Conservation (phyloP, 768 basidiomycete genomes). For the Asterophora parasitica region DNA sequence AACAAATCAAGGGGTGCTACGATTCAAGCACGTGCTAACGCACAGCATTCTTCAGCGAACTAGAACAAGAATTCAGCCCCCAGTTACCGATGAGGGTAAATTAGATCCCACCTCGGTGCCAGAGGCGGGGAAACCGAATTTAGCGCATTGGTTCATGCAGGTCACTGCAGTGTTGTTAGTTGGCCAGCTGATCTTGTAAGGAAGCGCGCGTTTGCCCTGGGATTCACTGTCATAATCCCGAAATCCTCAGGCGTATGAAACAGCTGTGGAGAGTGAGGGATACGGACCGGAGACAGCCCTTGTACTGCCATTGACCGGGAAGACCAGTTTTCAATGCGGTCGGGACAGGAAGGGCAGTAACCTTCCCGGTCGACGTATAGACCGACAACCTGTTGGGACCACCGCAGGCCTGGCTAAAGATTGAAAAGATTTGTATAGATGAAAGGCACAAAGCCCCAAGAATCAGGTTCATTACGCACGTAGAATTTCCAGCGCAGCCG, state of each 20-base stretch:
- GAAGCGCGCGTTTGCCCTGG: constrained; percentile 43
- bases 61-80: constrained; percentile 19
- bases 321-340: constrained; percentile 48
- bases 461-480: constrained; percentile 37
- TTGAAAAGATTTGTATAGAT: constrained; percentile 2
- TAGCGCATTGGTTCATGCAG: constrained; percentile 65
- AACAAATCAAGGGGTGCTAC: background rate
- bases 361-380: constrained; percentile 48
- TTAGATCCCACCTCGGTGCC: constrained; percentile 46
- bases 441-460: background rate
- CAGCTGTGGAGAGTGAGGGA: background rate
- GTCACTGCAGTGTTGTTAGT: constrained; percentile 59
- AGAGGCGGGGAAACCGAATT: constrained; percentile 67
- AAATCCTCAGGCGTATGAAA: background rate
- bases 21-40: constrained; percentile 22
- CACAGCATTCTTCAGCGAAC: constrained; percentile 72
- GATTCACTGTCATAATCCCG: constrained; percentile 39
- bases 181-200: constrained; percentile 53
- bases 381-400: constrained; percentile 69
- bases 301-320: constrained; percentile 59
- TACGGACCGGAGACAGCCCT: constrained; percentile 62
- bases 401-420: constrained; percentile 60
- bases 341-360: constrained; percentile 59
- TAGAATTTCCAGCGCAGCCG: constrained; percentile 65
- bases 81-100: background rate